Evolutionary conservation across 176 grass and related monocot genomes (phyloP).

Genomic region (Aegilops speltoides): DNA sequence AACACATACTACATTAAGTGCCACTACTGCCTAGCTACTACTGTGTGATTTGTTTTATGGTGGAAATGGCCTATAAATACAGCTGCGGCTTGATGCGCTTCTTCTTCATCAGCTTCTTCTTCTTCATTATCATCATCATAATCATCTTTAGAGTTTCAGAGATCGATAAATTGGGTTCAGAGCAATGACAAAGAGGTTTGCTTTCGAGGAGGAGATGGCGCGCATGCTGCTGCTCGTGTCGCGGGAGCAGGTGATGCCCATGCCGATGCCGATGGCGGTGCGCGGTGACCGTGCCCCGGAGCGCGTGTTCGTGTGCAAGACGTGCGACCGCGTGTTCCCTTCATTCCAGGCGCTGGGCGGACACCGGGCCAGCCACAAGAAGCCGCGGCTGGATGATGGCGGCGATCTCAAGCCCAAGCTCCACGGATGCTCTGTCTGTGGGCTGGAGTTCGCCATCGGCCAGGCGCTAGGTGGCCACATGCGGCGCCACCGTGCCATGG

Average conservation of each 20-base stretch:
- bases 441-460: conserved; percentile 63
- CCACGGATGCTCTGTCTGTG: conserved; percentile 69
- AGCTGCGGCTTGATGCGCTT: neutral
- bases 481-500: conserved; percentile 53
- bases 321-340: conserved; percentile 78
- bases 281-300: neutral
- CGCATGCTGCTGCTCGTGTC: conserved; percentile 64
- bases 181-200: conserved; percentile 36
- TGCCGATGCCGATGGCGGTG: neutral
- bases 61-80: conserved; percentile 41
- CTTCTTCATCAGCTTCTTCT: conserved; percentile 16
- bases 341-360: conserved; percentile 94
- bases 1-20: neutral
- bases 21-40: neutral
- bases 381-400: conserved; percentile 46
- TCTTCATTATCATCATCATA: neutral
- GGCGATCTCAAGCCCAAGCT: conserved; percentile 48
- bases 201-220: conserved; percentile 47
- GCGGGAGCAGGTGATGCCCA: neutral
- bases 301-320: conserved; percentile 84
- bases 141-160: neutral
- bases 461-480: conserved; percentile 76
- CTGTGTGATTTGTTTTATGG: conserved; percentile 27
- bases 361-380: conserved; percentile 97
- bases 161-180: neutral